Evolutionary conservation across 208 protist genomes (phyloP).

Genomic region (Wallacemonas sp.): DNA sequence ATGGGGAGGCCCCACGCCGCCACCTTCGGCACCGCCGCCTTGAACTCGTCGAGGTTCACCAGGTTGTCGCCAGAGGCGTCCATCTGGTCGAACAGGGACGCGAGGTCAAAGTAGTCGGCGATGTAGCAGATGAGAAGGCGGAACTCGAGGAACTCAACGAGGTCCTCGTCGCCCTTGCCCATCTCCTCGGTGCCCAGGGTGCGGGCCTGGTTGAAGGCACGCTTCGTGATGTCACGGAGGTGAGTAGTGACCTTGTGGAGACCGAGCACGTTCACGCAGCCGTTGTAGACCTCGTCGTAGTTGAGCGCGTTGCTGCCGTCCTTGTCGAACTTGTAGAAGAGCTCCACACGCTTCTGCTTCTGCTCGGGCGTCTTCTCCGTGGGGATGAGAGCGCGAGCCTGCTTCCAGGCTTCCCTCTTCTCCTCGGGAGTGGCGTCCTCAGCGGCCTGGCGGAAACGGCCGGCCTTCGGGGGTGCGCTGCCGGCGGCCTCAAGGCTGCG

Average conservation of each 20-base stretch:
- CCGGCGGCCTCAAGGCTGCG: neutral
- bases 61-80: constrained; percentile 72
- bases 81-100: constrained; percentile 82
- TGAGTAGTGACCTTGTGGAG: constrained; percentile 32
- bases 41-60: constrained; percentile 67
- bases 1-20: constrained; percentile 57
- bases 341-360: constrained; percentile 30
- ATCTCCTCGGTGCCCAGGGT: constrained; percentile 23
- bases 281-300: constrained; percentile 42
- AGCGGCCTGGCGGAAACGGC: constrained; percentile 4
- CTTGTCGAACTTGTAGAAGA: constrained; percentile 58
- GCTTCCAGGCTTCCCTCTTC: constrained; percentile 3
- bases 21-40: constrained; percentile 52
- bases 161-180: constrained; percentile 27
- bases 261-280: constrained; percentile 20
- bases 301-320: constrained; percentile 50
- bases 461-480: constrained; percentile 16
- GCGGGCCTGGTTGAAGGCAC: constrained; percentile 51
- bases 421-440: constrained; percentile 9
- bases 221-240: constrained; percentile 43
- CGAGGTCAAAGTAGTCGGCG: constrained; percentile 67
- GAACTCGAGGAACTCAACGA: constrained; percentile 75
- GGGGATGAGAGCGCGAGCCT: constrained; percentile 16
- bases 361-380: constrained; percentile 25
- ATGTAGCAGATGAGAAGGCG: constrained; percentile 77